These are phyloP conservation scores for Salix caprea DNA, from an alignment of 345 rosid species.

Conservation along the genomic window DNA sequence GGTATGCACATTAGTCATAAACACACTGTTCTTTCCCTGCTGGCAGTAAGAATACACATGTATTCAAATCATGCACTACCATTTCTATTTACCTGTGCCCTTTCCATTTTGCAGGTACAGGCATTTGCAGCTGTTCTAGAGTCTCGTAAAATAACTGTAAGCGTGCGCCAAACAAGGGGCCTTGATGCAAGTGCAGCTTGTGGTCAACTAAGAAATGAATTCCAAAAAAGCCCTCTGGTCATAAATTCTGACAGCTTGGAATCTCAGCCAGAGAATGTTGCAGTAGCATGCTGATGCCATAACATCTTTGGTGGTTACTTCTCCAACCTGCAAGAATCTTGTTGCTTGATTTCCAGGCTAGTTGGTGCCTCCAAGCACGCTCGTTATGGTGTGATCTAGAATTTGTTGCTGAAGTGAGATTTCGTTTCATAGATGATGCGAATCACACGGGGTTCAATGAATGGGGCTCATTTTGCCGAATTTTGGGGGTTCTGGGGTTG, in stretches of 20 bases:
- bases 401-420: neutral
- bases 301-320: neutral
- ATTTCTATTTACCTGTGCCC: neutral
- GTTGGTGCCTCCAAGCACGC: neutral
- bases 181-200: slow-evolving; percentile 97
- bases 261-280: slow-evolving; percentile 39
- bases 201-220: slow-evolving; percentile 91
- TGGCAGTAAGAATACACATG: neutral
- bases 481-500: neutral
- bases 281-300: slow-evolving; percentile 34
- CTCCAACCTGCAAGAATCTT: neutral
- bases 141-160: slow-evolving; percentile 68
- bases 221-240: slow-evolving; percentile 77
- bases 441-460: neutral
- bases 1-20: slow-evolving; percentile 31
- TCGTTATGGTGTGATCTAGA: neutral
- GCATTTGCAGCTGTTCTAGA: slow-evolving; percentile 71
- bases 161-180: slow-evolving; percentile 82
- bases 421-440: neutral
- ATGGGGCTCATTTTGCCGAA: neutral
- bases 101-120: slow-evolving; percentile 40
- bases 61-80: neutral
- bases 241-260: slow-evolving; percentile 26
- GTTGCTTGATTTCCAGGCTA: neutral
- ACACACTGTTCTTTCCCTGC: neutral